Evolutionary conservation across 2,329 filamentous ascomycete genomes (phyloP).

Genomic region (Neoscytalidium dimidiatum): DNA sequence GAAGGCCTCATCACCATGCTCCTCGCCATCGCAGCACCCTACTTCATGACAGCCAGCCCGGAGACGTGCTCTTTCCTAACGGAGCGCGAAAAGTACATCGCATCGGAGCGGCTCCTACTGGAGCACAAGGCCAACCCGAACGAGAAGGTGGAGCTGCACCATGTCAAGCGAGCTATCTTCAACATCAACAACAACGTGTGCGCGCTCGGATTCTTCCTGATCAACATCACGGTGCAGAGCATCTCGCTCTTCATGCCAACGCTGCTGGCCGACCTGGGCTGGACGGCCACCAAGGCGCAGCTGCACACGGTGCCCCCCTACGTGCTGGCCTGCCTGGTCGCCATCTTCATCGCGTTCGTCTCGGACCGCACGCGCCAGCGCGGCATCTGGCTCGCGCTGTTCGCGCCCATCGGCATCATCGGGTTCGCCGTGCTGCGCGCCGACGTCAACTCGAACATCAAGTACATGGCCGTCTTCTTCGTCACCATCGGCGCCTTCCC

Average conservation of each 20-base stretch:
- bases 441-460: constrained; percentile 43
- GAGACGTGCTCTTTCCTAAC: constrained; percentile 53
- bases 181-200: constrained; percentile 64
- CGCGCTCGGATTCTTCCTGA: constrained; percentile 59
- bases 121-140: constrained; percentile 42
- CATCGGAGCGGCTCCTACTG: constrained; percentile 52
- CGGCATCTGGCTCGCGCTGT: constrained; percentile 39
- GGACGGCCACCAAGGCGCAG: constrained; percentile 40
- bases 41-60: constrained; percentile 56
- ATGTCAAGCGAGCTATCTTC: constrained; percentile 54
- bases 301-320: constrained; percentile 43
- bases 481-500: constrained; percentile 60
- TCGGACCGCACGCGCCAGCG: constrained; percentile 41
- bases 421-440: constrained; percentile 58
- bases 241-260: constrained; percentile 44
- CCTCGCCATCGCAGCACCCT: constrained; percentile 50
- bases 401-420: constrained; percentile 46
- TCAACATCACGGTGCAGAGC: constrained; percentile 61
- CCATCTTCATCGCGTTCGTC: constrained; percentile 38
- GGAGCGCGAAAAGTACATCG: constrained; percentile 57
- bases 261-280: constrained; percentile 40
- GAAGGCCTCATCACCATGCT: constrained; percentile 48
- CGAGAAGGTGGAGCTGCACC: constrained; percentile 50
- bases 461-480: constrained; percentile 58
- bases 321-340: constrained; percentile 37